Conservation (phyloP, 768 basidiomycete genomes). For the Boletus speciosus region DNA sequence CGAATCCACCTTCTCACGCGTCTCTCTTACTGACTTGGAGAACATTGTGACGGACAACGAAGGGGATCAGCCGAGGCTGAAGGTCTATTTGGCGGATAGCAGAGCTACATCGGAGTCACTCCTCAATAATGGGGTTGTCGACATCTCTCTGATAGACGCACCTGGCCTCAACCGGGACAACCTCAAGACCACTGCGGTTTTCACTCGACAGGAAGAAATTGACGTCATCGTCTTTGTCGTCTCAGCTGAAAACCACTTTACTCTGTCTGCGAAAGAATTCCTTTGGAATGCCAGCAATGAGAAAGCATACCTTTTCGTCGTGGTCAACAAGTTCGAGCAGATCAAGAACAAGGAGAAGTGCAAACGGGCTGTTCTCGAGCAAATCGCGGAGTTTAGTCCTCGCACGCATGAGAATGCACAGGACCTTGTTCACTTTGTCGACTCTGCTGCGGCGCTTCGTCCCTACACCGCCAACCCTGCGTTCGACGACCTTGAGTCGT, state of each 20-base stretch:
- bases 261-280: conserved; percentile 92
- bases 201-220: conserved; percentile 95
- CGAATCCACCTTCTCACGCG: conserved; percentile 71
- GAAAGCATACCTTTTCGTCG: conserved; percentile 97
- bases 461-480: conserved; percentile 62
- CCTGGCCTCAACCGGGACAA: conserved; percentile 97
- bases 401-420: conserved; percentile 85
- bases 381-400: conserved; percentile 92
- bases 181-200: conserved; percentile 90
- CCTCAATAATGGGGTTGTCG: conserved; percentile 91
- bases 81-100: conserved; percentile 84
- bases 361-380: conserved; percentile 81
- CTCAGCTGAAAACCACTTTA: conserved; percentile 98
- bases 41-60: conserved; percentile 61
- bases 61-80: conserved; percentile 65
- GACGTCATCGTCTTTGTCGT: conserved; percentile 99
- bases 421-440: conserved; percentile 97
- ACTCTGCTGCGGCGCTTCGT: conserved; percentile 73
- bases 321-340: conserved; percentile 96
- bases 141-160: conserved; percentile 97
- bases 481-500: conserved; percentile 86
- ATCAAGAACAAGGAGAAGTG: conserved; percentile 96
- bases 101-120: conserved; percentile 78
- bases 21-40: conserved; percentile 68
- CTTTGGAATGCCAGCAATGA: conserved; percentile 89